Conservation (phyloP, 2,329 filamentous ascomycete genomes). For the Dothistroma septosporum region DNA sequence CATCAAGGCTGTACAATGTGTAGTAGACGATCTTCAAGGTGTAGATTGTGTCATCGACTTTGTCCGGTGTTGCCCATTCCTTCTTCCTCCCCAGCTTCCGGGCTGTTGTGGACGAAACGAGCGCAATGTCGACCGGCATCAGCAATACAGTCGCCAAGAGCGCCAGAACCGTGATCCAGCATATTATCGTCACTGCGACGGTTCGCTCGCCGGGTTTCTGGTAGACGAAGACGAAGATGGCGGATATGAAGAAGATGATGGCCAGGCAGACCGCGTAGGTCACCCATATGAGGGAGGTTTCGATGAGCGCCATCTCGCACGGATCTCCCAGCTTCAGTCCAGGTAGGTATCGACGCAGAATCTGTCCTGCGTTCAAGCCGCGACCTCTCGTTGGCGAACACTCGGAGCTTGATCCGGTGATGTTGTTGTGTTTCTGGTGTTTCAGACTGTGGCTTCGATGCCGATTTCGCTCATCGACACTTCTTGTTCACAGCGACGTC, state of each 20-base stretch:
- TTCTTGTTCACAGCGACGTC: neutral
- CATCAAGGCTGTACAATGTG: constrained; percentile 84
- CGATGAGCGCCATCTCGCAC: constrained; percentile 62
- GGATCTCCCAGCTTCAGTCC: neutral
- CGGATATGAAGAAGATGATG: constrained; percentile 70
- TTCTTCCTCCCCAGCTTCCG: constrained; percentile 77
- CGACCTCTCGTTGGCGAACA: neutral
- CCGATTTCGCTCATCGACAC: neutral
- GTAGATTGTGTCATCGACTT: constrained; percentile 70
- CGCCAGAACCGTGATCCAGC: constrained; percentile 79
- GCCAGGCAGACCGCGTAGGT: constrained; percentile 80
- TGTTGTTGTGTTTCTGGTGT: neutral
- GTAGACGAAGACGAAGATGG: constrained; percentile 86
- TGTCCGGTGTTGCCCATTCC: constrained; percentile 84
- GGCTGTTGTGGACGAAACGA: constrained; percentile 83
- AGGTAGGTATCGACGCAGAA: neutral
- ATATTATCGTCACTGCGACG: constrained; percentile 72
- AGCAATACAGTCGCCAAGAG: constrained; percentile 89
- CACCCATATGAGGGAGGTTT: constrained; percentile 90
- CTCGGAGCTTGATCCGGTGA: neutral
- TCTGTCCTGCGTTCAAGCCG: neutral
- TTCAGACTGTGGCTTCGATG: neutral
- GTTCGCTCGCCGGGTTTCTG: constrained; percentile 85
- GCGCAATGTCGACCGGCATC: constrained; percentile 89
- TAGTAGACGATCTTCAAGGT: constrained; percentile 91